Base-by-base conservation (phyloP, 441 rosid species). In the Arabidopsis lyrata region DNA sequence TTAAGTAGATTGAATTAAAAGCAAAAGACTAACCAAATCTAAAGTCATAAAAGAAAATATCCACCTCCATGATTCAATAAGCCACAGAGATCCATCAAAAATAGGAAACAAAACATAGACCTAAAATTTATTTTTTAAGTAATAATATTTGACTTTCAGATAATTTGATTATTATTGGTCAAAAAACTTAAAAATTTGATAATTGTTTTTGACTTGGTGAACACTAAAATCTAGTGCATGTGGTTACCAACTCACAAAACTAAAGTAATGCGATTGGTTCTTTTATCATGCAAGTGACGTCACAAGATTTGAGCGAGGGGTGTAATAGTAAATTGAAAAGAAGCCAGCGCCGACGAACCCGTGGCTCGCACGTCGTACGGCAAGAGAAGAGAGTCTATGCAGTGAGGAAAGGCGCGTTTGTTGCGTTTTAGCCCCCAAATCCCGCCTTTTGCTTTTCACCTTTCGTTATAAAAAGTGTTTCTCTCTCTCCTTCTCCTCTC, bases 391-490 rank as follows among this genome's bases (percentile, higher is more conserved):
- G 52, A 64, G 55, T 35, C 31, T 61, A 13, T 1, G 29, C 32
- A 24, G 15, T 1, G 15, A 61, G 52, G 66, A 31, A 65, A 64
- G 70, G 62, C 80, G 80, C 57, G 80, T 81, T 62, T 71, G 39
- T 70, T 41, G 77, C 77, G 73, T 63, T 36, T 58, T 59, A 13
- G 48, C 47, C 54, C 47, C 59, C 53, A 74, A 75, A 61, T 76
- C 85, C 85, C 81, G 84, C 82, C 81, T 75, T 73, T 76, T 73
- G 66, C 78, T 79, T 50, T 74, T 59, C 32, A 74, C 79, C 78
- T 9, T 70, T 31, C 72, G 15, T 73, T 78, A 73, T 68, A 72
- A 52, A 57, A 42, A 63, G 35, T 5, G 14, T 24, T 55, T 9
- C 53, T 53, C 56, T 64, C 44, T 49, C 34, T 32, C 15, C 3